phyloP scores from a whole-genome alignment of 768 basidiomycete species.

The Dentipellis sp. region DNA sequence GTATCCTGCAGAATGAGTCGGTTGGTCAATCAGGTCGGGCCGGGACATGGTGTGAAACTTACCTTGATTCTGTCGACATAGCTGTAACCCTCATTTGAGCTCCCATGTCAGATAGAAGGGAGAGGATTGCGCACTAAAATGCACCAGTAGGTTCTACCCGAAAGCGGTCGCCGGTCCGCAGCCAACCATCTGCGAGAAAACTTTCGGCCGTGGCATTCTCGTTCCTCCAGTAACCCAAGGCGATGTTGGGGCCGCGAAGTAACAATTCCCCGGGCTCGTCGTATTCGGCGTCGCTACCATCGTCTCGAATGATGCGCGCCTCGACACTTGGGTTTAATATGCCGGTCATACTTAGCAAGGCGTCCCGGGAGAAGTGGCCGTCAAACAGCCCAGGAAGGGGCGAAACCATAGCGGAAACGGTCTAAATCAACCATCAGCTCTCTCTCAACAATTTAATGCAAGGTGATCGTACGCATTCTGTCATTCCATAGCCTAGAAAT shows the following conservation, averaged over 20 bases:
- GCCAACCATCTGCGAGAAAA: constrained; percentile 59
- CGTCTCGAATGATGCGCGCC: constrained; percentile 48
- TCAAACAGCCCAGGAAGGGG: constrained; percentile 5
- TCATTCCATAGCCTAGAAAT: constrained; percentile 45
- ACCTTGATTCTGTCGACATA: constrained; percentile 74
- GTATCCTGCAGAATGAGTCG: constrained; percentile 42
- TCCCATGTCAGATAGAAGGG: background rate
- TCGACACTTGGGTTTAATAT: constrained; percentile 56
- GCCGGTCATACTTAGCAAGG: constrained; percentile 38
- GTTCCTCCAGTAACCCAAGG: constrained; percentile 68
- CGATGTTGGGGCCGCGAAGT: constrained; percentile 44
- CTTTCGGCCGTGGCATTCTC: constrained; percentile 55
- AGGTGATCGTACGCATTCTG: background rate
- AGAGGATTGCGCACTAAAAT: constrained; percentile 44
- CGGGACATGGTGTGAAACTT: background rate
- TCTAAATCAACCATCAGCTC: no score
- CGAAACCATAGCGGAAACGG: no score
- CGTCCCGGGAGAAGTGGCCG: background rate
- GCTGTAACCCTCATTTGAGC: constrained; percentile 24
- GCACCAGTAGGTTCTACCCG: constrained; percentile 47
- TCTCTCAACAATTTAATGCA: background rate
- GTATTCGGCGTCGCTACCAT: constrained; percentile 43
- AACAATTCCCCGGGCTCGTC: constrained; percentile 63
- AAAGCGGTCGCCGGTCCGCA: constrained; percentile 68
- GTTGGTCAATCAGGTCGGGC: background rate